Evolutionary conservation across 2,329 filamentous ascomycete species (phyloP), one percentile per base, ranked within the genome.

Genomic region (Ceratocystis cubensis): DNA sequence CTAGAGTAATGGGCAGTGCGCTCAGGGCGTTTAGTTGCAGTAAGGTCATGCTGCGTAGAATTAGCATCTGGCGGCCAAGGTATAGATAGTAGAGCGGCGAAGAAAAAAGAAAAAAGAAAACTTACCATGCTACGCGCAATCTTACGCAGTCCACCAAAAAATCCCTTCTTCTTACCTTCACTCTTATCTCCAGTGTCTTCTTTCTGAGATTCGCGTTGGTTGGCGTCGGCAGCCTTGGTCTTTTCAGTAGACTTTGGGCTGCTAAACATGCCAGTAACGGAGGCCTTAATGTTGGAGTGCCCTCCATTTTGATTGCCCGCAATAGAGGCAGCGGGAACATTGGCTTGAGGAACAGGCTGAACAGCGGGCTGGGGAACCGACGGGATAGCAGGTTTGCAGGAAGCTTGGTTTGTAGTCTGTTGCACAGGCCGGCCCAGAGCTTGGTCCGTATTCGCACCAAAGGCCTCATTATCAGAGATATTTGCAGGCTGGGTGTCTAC

Each of bases 61-160:
- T 46, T 44, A 50, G 28, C 28, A 37, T 28, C 37, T n/a, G 13
- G 17, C 8, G 28, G 28, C 7, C 17, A n/a, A 10, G 15, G 2
- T 20, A n/a, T 30, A 25, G 4, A 56, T 22, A 13, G 17, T 25
- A 25, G 20, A 56, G 7, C 7, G 15, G 20, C 22, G 10, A 56
- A 57, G 30, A 63, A 17, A 56, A 22, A 20, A 63, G 30, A 22
- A 2, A 15, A 13, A 3, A 44, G 8, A 30, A 45, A 1, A 71
- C 79, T 66, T 74, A 83, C 81, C 72, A 84, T 75, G 37, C 80
- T 81, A 64, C 79, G 82, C 13, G 81, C 81, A 69, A 80, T 81
- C 70, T 81, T 82, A 69, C 78, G 78, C 68, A 83, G 74, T 61
- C 75, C 76, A 66, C 79, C 76, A 2, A 82, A 69, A 56, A 83